Percentiles rank a stretch among this genome's conserved stretches.
Conservation (phyloP, 352 stramenopile species). For the Sclerospora graminicola region DNA sequence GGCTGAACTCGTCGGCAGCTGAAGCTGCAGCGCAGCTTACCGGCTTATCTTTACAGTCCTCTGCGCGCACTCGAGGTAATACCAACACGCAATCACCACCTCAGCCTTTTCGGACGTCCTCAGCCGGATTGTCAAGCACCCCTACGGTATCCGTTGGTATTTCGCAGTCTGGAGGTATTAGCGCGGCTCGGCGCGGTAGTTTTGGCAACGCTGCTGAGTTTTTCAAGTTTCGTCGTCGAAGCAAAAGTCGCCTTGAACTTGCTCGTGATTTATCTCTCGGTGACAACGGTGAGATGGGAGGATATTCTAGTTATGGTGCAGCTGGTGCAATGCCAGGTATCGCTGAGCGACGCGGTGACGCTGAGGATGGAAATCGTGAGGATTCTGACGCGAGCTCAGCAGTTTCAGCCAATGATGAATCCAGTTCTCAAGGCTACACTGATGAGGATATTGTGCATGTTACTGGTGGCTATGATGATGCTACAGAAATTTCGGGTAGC, state of each 20-base stretch:
- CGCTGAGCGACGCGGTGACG: slow-evolving; percentile 44
- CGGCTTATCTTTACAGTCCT: slow-evolving; percentile 28
- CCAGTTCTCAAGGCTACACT: slow-evolving; percentile 49
- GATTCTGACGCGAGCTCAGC: slow-evolving; percentile 46
- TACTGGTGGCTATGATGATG: slow-evolving; percentile 51
- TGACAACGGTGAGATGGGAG: slow-evolving; percentile 31
- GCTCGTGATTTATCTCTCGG: slow-evolving; percentile 53
- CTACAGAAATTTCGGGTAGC: slow-evolving; percentile 44
- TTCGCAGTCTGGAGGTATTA: slow-evolving; percentile 12
- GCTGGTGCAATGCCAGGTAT: slow-evolving; percentile 58
- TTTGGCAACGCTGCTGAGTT: slow-evolving; percentile 82
- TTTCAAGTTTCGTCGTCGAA: slow-evolving; percentile 80
- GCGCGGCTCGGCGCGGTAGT: slow-evolving; percentile 43
- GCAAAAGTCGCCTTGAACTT: slow-evolving; percentile 75
- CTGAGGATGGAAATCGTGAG: slow-evolving; percentile 28
- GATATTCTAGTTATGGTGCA: slow-evolving; percentile 48
- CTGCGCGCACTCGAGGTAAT: slow-evolving; percentile 34
- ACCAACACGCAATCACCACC: slow-evolving; percentile 14
- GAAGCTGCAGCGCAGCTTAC: slow-evolving; percentile 58
- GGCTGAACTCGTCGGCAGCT: slow-evolving; percentile 48
- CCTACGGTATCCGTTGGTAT: slow-evolving; percentile 13
- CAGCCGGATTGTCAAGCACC: slow-evolving; percentile 21
- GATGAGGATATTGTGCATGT: slow-evolving; percentile 57
- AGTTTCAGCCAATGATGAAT: slow-evolving; percentile 46
- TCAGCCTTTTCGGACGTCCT: slow-evolving; percentile 7